Percentiles rank a stretch among this genome's conserved stretches.
Evolutionary conservation across 192 early-diverging fungal genomes (phyloP).

Genomic region (Entomortierella parvispora): DNA sequence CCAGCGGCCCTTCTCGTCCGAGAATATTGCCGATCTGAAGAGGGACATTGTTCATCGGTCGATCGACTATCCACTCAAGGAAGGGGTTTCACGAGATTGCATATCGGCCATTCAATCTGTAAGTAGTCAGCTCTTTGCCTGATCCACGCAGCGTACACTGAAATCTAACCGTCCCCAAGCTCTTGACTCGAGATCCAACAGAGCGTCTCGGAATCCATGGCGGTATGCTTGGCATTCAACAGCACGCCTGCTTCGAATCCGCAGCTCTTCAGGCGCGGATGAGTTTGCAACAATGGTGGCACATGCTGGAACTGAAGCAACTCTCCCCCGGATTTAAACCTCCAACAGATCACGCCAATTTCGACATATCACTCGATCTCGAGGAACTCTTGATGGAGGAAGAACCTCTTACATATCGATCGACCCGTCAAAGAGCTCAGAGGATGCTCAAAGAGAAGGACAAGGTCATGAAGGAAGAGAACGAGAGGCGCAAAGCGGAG

Average conservation of each 20-base stretch:
- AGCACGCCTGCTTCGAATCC: slow-evolving; percentile 57
- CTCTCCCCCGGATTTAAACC: slow-evolving; percentile 56
- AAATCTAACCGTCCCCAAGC: neutral
- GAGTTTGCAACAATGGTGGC: slow-evolving; percentile 46
- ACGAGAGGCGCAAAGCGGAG: slow-evolving; percentile 27
- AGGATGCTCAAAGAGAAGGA: slow-evolving; percentile 51
- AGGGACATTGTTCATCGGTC: slow-evolving; percentile 26
- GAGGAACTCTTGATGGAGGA: slow-evolving; percentile 78
- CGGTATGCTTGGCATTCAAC: slow-evolving; percentile 40
- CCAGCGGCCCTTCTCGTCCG: slow-evolving; percentile 35
- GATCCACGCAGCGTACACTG: neutral
- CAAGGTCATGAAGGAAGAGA: slow-evolving; percentile 51
- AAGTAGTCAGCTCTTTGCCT: neutral
- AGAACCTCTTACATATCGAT: slow-evolving; percentile 63
- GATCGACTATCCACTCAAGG: slow-evolving; percentile 34
- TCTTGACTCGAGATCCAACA: slow-evolving; percentile 30
- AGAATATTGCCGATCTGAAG: slow-evolving; percentile 32
- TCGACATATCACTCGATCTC: slow-evolving; percentile 81
- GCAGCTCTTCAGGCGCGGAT: slow-evolving; percentile 27
- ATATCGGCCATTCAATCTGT: slow-evolving; percentile 10
- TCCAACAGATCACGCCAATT: slow-evolving; percentile 69
- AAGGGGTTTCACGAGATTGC: slow-evolving; percentile 33
- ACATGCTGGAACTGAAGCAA: slow-evolving; percentile 55
- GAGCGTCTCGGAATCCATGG: slow-evolving; percentile 27
- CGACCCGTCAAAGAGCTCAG: slow-evolving; percentile 36